phyloP scores from a whole-genome alignment of 768 basidiomycete genomes.

The Russula lepida region DNA sequence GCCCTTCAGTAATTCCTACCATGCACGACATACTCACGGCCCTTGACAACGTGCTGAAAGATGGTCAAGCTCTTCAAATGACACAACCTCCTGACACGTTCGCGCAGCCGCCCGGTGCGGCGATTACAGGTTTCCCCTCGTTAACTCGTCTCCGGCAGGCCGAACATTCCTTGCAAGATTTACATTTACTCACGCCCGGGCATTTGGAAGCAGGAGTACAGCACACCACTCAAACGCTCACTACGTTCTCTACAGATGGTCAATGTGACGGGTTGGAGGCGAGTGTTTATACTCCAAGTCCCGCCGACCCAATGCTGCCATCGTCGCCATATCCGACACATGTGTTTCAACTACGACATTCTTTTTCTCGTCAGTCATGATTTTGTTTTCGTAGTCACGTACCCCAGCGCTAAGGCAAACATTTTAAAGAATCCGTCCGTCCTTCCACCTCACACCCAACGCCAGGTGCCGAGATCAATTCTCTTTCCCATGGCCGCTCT shows the following conservation, averaged over 20 bases:
- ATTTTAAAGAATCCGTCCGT: neutral
- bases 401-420: neutral
- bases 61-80: neutral
- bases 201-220: neutral
- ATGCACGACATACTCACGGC: neutral
- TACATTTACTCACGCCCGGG: neutral
- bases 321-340: neutral
- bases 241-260: neutral
- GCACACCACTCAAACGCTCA: neutral
- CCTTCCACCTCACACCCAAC: neutral
- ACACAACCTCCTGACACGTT: neutral
- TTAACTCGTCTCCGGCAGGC: neutral
- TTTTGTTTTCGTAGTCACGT: neutral
- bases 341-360: neutral
- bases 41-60: neutral
- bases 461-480: neutral
- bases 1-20: neutral
- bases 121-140: too few relatives aligned
- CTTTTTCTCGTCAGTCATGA: neutral
- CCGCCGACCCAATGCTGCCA: neutral
- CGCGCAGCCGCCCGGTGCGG: slow-evolving; percentile 1
- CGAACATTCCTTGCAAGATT: neutral
- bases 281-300: neutral
- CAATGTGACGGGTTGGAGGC: neutral
- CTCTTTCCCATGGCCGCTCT: neutral